A percentile compares a stretch with the other conserved stretches of the same genome.
phyloP scores from a whole-genome alignment of 1,284 basidiomycete species.

The Sporisorium iseilematis-ciliati region DNA sequence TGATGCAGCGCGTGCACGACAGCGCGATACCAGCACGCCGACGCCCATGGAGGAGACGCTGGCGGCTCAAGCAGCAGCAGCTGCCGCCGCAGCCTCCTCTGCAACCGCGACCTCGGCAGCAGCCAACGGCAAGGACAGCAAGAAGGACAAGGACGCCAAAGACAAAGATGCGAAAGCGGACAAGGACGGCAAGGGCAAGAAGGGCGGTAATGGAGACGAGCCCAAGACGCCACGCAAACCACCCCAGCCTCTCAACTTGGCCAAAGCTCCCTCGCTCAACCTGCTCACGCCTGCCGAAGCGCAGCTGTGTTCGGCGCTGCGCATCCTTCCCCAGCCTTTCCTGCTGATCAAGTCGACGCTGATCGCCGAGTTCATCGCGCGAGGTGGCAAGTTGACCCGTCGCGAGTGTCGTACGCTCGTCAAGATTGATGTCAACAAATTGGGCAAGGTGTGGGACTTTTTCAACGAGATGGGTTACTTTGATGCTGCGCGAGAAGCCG shows the following conservation, averaged over 20 bases:
- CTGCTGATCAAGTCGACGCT: conserved; percentile 67
- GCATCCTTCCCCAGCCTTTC: conserved; percentile 66
- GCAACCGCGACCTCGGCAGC: conserved; percentile 2
- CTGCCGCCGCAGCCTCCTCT: conserved; percentile 18
- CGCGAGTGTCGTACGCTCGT: conserved; percentile 60
- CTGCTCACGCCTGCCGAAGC: conserved; percentile 63
- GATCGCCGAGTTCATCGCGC: conserved; percentile 56
- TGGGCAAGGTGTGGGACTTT: conserved; percentile 66
- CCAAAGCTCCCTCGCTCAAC: conserved; percentile 60
- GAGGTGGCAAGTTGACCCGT: conserved; percentile 60
- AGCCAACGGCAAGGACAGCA: conserved; percentile 12
- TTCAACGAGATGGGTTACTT: conserved; percentile 66
- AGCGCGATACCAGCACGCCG: conserved; percentile 55
- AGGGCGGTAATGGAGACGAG: conserved; percentile 35
- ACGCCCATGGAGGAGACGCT: conserved; percentile 43
- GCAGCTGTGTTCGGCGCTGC: conserved; percentile 62
- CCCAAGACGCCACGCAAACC: conserved; percentile 54
- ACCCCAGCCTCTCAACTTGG: conserved; percentile 62
- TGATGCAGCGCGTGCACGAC: conserved; percentile 48
- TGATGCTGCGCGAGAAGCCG: conserved; percentile 46
- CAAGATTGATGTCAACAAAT: conserved; percentile 66
- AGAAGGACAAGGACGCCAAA: conserved; percentile 6
- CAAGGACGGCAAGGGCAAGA: conserved; percentile 30
- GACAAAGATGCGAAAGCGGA: conserved; percentile 29
- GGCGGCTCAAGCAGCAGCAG: conserved; percentile 3